Conservation (phyloP, 441 rosid species). For the Eutrema salsugineum region DNA sequence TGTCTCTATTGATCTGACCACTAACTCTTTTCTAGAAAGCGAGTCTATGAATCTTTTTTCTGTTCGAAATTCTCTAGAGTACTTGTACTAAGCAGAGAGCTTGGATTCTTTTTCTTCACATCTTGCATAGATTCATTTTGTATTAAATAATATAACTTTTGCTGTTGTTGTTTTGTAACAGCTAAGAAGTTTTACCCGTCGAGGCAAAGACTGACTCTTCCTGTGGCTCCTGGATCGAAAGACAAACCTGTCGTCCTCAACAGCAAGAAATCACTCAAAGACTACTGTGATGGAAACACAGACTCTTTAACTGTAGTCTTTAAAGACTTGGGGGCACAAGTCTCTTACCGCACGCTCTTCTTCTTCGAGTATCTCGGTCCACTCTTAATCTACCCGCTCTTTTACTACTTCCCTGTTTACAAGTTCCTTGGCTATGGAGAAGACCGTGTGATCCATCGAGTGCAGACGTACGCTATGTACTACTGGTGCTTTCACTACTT, state of each 20-base stretch:
- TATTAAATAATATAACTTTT: constrained; percentile 2
- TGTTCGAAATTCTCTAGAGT: neutral
- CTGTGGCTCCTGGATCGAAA: constrained; percentile 70
- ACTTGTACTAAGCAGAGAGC: neutral
- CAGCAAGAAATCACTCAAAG: constrained; percentile 69
- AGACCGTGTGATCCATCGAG: constrained; percentile 63
- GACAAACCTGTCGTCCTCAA: constrained; percentile 63
- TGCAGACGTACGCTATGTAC: constrained; percentile 89
- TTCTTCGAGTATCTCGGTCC: constrained; percentile 95
- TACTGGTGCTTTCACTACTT: constrained; percentile 95
- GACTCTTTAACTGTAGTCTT: constrained; percentile 61
- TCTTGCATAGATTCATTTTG: constrained; percentile 4
- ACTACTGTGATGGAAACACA: constrained; percentile 63
- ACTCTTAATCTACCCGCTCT: constrained; percentile 72
- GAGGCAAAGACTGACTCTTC: constrained; percentile 96
- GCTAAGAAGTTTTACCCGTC: constrained; percentile 90
- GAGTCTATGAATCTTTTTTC: neutral
- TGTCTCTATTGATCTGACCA: neutral
- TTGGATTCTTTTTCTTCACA: neutral
- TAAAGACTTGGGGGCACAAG: constrained; percentile 98
- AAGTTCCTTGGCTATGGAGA: constrained; percentile 63
- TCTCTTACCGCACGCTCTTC: constrained; percentile 90
- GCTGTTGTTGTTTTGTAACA: constrained; percentile 33
- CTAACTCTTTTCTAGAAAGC: neutral
- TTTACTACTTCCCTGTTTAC: constrained; percentile 86